Evolutionary conservation across 176 grass and related monocot genomes (phyloP).

Genomic region (Triticum turgidum): DNA sequence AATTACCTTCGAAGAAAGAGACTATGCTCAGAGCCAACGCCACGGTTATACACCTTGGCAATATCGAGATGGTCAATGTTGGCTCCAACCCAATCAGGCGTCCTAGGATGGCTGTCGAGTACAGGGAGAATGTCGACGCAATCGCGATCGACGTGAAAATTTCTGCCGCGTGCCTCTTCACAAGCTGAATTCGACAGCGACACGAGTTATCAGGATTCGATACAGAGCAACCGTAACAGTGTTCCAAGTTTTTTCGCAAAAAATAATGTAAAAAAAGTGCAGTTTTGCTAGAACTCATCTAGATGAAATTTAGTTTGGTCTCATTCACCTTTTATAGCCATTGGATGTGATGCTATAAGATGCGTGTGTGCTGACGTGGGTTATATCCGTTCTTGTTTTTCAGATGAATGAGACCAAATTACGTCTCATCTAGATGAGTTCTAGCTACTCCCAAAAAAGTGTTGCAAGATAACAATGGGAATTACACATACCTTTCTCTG

Average conservation of each 20-base stretch:
- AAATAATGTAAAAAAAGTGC: too few species aligned
- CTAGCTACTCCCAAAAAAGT: too few species aligned
- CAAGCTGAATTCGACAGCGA: constrained; percentile 55
- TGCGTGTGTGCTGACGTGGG: too few species aligned
- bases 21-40: constrained; percentile 94
- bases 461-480: background rate
- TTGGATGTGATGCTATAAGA: too few species aligned
- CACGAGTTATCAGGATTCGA: background rate
- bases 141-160: constrained; percentile 91
- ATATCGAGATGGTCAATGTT: constrained; percentile 71
- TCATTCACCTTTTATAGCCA: too few species aligned
- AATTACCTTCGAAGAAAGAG: constrained; percentile 82
- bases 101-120: constrained; percentile 87
- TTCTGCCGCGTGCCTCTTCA: constrained; percentile 83
- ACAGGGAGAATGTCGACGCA: constrained; percentile 69
- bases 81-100: constrained; percentile 67
- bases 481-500: constrained; percentile 67
- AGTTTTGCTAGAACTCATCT: too few species aligned
- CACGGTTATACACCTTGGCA: constrained; percentile 90
- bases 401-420: too few species aligned
- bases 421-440: too few species aligned
- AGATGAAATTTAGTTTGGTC: too few species aligned
- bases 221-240: background rate
- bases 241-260: too few species aligned
- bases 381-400: too few species aligned